Base-by-base conservation (phyloP, 495 filamentous ascomycete species). In the Xylaria scruposa region DNA sequence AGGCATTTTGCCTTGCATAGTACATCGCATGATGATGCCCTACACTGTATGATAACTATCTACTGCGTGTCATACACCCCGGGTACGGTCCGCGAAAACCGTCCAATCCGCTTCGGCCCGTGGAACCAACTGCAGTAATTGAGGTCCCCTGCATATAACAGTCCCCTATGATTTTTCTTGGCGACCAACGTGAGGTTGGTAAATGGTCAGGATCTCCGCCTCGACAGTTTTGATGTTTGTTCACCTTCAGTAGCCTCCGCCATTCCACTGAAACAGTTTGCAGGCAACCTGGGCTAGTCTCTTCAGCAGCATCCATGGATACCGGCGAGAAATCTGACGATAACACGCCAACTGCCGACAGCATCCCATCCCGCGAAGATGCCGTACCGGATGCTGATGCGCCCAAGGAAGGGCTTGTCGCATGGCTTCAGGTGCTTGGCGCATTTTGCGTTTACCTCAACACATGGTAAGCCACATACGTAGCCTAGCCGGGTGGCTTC, bases 361-460 rank as follows among this genome's bases (percentile, higher is more conserved):
- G 62, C 15, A 31, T 56, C 24, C 21, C 44, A 12, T 8, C 24
- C 8, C 47, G 53, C 15, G 60, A 69, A 4, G 70, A 76, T 31
- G 46, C 1, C 4, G 53, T 49, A 19, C 68, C 70, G 26, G 73
- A 75, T 60, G 58, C 33, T 60, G 58, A 38, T n/a, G 29, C 58
- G 31, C 82, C 76, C 13, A 79, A 79, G 49, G 75, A 78, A 4
- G 87, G 83, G 6, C 59, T 86, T 17, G 71, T 62, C 17, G 79
- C 85, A 46, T 89, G 86, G 85, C 77, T 87, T 10, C 88, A 90
- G 73, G 86, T 88, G 1, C 47, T 87, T 19, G 87, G 86, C 0
- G 83, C 86, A 0, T 90, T 85, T 70, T 85, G 85, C 62, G 76
- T 90, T 12, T 88, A 87, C 74, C 87, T 90, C 74, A 90, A 91